Evolutionary conservation across 805 yeast genomes (phyloP).

Genomic region (Saturnispora serradocipensis): DNA sequence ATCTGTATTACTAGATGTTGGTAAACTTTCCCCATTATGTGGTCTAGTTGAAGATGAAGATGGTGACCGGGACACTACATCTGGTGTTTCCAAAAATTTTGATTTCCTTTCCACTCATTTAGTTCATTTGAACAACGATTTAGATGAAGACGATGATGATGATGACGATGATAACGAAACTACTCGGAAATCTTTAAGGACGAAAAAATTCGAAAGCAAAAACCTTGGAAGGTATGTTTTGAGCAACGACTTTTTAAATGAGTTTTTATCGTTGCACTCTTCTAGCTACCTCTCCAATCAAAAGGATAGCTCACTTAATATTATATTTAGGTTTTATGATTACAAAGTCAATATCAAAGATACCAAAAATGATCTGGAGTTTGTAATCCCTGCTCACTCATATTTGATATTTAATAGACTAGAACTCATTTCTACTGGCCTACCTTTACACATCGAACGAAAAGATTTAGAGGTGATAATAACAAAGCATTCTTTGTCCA

Average conservation of each 20-base stretch:
- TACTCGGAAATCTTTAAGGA: background rate
- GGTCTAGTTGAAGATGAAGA: constrained; percentile 17
- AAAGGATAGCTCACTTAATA: background rate
- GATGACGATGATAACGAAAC: background rate
- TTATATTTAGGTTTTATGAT: constrained; percentile 10
- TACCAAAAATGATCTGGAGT: background rate
- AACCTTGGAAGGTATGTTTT: background rate
- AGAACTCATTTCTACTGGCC: background rate
- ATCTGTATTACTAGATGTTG: constrained; percentile 43
- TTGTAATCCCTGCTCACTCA: constrained; percentile 11
- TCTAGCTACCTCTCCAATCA: background rate
- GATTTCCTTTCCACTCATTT: background rate
- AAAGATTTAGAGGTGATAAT: constrained; percentile 11
- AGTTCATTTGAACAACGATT: background rate
- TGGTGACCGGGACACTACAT: background rate
- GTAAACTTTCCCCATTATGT: constrained; percentile 40
- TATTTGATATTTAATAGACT: constrained; percentile 10
- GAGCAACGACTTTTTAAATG: constrained; percentile 1
- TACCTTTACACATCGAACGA: constrained; percentile 7
- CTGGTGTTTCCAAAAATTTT: background rate
- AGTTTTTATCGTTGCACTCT: constrained; percentile 2
- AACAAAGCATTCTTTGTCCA: background rate
- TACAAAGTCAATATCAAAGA: constrained; percentile 6
- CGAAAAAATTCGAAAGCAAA: background rate
- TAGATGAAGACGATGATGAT: background rate